A percentile compares a stretch with the other conserved stretches of the same genome.
Conservation (phyloP, 768 basidiomycete genomes). For the Phallus indusiatus region DNA sequence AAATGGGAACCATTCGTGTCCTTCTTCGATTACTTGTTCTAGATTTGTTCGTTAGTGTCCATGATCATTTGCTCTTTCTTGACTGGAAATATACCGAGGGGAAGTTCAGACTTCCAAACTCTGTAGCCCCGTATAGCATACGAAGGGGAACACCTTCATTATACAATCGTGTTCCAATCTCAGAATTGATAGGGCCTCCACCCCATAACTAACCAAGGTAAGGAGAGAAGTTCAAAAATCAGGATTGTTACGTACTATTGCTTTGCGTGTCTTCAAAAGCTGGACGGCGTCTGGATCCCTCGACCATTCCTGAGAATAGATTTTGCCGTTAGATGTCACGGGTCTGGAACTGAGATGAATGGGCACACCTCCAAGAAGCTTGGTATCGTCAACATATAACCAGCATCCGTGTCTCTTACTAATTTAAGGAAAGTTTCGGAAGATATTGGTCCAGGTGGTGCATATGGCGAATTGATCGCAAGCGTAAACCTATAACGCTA, state of each 20-base stretch:
- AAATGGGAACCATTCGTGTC: slow-evolving; percentile 2
- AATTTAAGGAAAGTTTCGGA: slow-evolving; percentile 14
- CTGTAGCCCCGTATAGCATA: slow-evolving; percentile 6
- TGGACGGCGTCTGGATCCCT: slow-evolving; percentile 8
- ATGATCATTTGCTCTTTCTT: not conserved
- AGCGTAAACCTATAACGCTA: slow-evolving; percentile 10
- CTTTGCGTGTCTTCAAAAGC: slow-evolving; percentile 9
- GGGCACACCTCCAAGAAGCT: slow-evolving; percentile 19
- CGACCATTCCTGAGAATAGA: slow-evolving; percentile 14
- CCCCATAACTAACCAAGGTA: slow-evolving; percentile 7
- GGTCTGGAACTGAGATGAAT: not conserved
- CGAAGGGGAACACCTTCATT: slow-evolving; percentile 9
- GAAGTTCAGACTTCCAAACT: not conserved
- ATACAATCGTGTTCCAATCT: slow-evolving; percentile 7
- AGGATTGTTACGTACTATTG: slow-evolving; percentile 9
- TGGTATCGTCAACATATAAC: slow-evolving; percentile 15
- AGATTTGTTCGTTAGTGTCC: slow-evolving; percentile 17
- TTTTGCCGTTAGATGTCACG: not conserved
- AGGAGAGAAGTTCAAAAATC: not conserved
- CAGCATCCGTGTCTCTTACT: slow-evolving; percentile 7
- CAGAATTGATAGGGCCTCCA: slow-evolving; percentile 11
- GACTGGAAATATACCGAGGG: not conserved
- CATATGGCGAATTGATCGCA: slow-evolving; percentile 13
- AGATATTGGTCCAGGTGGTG: slow-evolving; percentile 15
- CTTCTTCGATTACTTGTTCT: not conserved